These are phyloP conservation scores for Paxillus ammoniavirescens DNA, from an alignment of 768 basidiomycete genomes.

Conservation along the genomic window DNA sequence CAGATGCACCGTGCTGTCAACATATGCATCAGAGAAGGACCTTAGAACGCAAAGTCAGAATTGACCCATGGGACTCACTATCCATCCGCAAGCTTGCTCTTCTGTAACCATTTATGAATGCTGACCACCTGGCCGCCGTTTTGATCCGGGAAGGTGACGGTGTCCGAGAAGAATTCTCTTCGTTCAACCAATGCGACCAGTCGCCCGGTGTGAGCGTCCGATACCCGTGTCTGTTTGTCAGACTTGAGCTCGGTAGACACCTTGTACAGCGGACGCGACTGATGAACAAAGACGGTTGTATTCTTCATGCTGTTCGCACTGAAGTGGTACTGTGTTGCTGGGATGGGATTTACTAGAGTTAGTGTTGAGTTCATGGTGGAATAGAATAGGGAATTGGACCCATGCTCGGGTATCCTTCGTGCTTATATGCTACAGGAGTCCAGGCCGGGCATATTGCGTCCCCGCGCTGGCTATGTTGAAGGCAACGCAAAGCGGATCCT, in stretches of 20 bases:
- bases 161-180: constrained; percentile 13
- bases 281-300: constrained; percentile 8
- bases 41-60: not conserved
- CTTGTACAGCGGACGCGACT: not conserved
- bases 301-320: constrained; percentile 9
- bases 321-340: constrained; percentile 9
- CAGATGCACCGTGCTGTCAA: constrained; percentile 5
- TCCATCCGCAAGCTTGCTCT: constrained; percentile 8
- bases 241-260: constrained; percentile 8
- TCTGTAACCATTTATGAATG: constrained; percentile 14
- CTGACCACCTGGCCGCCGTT: constrained; percentile 1
- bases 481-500: no score
- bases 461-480: no score
- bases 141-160: constrained; percentile 8
- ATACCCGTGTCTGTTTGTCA: constrained; percentile 6
- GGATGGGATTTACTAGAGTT: not conserved
- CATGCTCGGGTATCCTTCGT: no score
- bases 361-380: constrained; percentile 6
- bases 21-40: not conserved
- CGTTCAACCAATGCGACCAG: constrained; percentile 5
- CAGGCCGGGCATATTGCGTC: no score
- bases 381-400: not conserved
- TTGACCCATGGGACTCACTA: constrained; percentile 4
- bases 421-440: no score
- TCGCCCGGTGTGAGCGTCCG: constrained; percentile 5